These are phyloP conservation scores for Conoideocrella luteorostrata DNA, from an alignment of 2,329 filamentous ascomycete species.

Conservation along the genomic window DNA sequence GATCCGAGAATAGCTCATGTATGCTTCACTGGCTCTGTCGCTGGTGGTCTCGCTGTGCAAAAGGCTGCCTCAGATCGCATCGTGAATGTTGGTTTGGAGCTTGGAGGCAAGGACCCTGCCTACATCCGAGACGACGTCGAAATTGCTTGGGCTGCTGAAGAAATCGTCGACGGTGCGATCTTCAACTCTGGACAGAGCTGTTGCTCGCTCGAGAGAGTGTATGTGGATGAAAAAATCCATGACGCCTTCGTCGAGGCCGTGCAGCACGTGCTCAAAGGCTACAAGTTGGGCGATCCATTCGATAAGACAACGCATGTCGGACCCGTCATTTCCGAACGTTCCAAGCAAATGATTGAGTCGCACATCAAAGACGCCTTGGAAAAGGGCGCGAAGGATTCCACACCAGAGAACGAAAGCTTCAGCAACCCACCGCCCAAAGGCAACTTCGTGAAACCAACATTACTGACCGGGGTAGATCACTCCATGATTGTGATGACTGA, in stretches of 20 bases:
- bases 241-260: conserved; percentile 74
- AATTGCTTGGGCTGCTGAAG: conserved; percentile 81
- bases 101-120: conserved; percentile 91
- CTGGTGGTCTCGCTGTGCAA: conserved; percentile 79
- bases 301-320: conserved; percentile 76
- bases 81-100: conserved; percentile 79
- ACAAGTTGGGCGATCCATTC: conserved; percentile 83
- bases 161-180: conserved; percentile 91
- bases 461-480: conserved; percentile 74
- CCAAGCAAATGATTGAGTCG: conserved; percentile 66
- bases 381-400: conserved; percentile 78
- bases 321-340: conserved; percentile 77
- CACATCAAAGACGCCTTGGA: conserved; percentile 78
- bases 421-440: conserved; percentile 65
- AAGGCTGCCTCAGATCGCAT: conserved; percentile 77
- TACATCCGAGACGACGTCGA: conserved; percentile 85
- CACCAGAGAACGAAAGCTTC: conserved; percentile 76
- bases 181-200: conserved; percentile 99
- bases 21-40: conserved; percentile 91
- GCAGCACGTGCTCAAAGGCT: conserved; percentile 72
- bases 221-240: conserved; percentile 79
- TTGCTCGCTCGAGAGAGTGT: conserved; percentile 86
- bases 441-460: conserved; percentile 82
- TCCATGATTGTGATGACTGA: conserved; percentile 84
- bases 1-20: conserved; percentile 72